phyloP scores from a whole-genome alignment of 116 monocot genomes.

The Trichopus zeylanicus region DNA sequence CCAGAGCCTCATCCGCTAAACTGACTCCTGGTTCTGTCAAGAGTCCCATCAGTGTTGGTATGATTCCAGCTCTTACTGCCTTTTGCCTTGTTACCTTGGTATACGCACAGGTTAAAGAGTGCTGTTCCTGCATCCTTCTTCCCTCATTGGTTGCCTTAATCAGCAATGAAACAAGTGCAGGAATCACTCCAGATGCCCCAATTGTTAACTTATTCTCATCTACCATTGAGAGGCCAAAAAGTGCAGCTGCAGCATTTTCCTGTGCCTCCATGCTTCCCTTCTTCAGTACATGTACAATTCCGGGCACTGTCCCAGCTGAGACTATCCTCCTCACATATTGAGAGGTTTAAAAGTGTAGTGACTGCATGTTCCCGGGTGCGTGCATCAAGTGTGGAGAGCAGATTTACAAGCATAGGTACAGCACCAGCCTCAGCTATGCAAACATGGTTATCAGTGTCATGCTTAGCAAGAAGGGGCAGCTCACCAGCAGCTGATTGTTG shows the following conservation, averaged over 20 bases:
- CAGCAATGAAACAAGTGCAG: conserved; percentile 52
- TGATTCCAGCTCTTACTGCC: conserved; percentile 69
- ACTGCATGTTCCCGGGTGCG: conserved; percentile 74
- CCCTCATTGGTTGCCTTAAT: conserved; percentile 54
- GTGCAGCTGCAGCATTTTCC: conserved; percentile 83
- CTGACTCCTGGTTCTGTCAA: conserved; percentile 32
- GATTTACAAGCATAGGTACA: conserved; percentile 52
- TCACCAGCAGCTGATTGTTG: conserved; percentile 58
- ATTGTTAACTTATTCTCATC: conserved; percentile 81
- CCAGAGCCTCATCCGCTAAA: conserved; percentile 74
- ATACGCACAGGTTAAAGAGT: conserved; percentile 76
- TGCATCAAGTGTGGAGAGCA: conserved; percentile 43
- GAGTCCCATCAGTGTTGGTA: conserved; percentile 53
- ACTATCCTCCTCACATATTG: conserved; percentile 74
- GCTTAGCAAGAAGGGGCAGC: conserved; percentile 68
- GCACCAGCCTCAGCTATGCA: conserved; percentile 83
- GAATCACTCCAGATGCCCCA: conserved; percentile 68
- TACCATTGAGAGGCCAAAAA: conserved; percentile 76
- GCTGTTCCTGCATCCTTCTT: conserved; percentile 83
- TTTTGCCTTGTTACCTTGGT: conserved; percentile 78
- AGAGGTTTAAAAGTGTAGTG: conserved; percentile 74
- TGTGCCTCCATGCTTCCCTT: conserved; percentile 83
- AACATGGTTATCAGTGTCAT: conserved; percentile 51
- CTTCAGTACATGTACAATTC: conserved; percentile 66
- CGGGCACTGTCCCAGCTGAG: conserved; percentile 46